Conservation (phyloP, 2,329 filamentous ascomycete genomes). For the Fusarium kyushuense region DNA sequence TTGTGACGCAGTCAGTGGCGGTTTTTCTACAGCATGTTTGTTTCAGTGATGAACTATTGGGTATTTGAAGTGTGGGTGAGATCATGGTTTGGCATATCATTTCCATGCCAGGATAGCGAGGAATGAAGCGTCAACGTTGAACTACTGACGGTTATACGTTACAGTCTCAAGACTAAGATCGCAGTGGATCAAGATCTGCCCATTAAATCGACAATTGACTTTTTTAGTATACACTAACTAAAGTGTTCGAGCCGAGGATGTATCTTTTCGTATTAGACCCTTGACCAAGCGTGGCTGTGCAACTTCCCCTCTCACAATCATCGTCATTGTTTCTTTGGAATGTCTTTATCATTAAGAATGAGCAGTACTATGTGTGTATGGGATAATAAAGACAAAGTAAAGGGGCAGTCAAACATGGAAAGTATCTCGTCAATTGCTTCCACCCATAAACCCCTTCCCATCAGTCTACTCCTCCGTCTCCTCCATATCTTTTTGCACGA, state of each 20-base stretch:
- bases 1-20: conserved; percentile 26
- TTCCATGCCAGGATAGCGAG: conserved; percentile 6
- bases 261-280: conserved; percentile 1
- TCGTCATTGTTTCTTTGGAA: background rate
- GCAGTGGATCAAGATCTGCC: conserved; percentile 16
- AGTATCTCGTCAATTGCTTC: conserved; percentile 1
- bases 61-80: background rate
- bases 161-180: conserved; percentile 11
- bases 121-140: conserved; percentile 5
- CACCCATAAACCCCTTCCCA: conserved; percentile 10
- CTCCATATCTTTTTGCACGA: background rate
- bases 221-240: too few relatives aligned
- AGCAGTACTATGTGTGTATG: too few relatives aligned
- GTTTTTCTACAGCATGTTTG: background rate
- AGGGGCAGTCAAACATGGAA: conserved; percentile 17
- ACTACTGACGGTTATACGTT: conserved; percentile 6
- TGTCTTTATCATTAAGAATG: conserved; percentile 27
- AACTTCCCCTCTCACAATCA: conserved; percentile 15
- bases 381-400: background rate
- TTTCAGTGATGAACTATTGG: conserved; percentile 20
- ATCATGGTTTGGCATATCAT: background rate
- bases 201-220: background rate
- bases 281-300: conserved; percentile 33
- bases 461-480: conserved; percentile 26
- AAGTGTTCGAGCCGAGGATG: too few relatives aligned